Conservation (phyloP, 1,284 basidiomycete species). For the Ceratobasidium sp. region DNA sequence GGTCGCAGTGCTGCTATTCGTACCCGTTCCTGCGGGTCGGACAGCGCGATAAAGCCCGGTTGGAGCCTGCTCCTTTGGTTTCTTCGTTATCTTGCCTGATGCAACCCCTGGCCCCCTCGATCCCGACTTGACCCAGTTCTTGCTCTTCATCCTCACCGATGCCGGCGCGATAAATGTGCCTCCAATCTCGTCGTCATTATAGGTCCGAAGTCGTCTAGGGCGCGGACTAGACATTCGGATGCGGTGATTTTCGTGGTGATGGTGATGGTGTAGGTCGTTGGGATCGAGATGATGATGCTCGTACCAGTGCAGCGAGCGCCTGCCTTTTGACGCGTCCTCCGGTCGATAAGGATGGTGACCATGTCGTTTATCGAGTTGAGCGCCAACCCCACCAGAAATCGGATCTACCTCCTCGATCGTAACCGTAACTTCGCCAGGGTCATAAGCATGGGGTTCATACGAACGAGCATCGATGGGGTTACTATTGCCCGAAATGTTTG, state of each 20-base stretch:
- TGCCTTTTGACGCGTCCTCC: constrained; percentile 7
- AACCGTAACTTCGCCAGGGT: too few species aligned
- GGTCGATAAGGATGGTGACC: neutral
- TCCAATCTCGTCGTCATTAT: neutral
- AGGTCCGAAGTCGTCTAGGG: constrained; percentile 4
- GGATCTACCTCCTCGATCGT: too few species aligned
- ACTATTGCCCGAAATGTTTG: too few species aligned
- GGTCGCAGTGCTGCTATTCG: neutral
- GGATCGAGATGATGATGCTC: neutral
- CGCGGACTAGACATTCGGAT: neutral
- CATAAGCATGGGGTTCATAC: too few species aligned
- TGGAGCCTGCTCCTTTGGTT: neutral
- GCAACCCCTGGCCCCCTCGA: neutral
- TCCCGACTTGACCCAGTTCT: neutral
- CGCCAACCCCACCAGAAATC: neutral
- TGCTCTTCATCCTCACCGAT: neutral
- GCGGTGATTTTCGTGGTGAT: constrained; percentile 5
- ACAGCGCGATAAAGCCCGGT: constrained; percentile 1
- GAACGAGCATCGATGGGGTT: too few species aligned
- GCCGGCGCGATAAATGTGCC: constrained; percentile 23
- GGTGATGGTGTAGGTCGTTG: neutral
- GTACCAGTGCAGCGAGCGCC: constrained; percentile 27
- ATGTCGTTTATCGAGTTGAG: neutral
- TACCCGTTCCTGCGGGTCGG: neutral
- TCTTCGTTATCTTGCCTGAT: neutral